Evolutionary conservation across 1,139 yeast species (phyloP).

Genomic region (Suhomyces coccinellae): DNA sequence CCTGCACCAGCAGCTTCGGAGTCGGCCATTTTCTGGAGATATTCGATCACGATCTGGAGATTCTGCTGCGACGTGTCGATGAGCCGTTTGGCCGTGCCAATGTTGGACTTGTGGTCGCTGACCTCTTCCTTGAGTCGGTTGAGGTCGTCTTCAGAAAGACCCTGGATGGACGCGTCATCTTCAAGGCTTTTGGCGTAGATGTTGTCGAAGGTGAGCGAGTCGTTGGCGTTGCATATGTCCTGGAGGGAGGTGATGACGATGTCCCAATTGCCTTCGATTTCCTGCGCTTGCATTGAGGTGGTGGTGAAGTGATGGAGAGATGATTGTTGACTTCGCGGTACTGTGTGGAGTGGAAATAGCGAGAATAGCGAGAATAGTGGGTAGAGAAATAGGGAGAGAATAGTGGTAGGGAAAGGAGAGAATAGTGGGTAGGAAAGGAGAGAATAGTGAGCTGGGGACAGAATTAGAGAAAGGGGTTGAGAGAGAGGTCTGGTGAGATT

Average conservation of each 20-base stretch:
- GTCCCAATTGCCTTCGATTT: conserved; percentile 59
- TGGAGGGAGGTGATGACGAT: conserved; percentile 64
- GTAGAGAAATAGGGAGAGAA: too few relatives aligned
- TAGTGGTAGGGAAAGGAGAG: too few relatives aligned
- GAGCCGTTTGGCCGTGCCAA: conserved; percentile 55
- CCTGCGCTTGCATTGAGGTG: conserved; percentile 3
- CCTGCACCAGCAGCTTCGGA: conserved; percentile 8
- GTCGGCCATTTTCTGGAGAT: conserved; percentile 18
- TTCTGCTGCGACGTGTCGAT: conserved; percentile 44
- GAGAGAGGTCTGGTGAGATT: too few relatives aligned
- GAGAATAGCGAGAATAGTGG: background rate
- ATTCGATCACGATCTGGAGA: conserved; percentile 33
- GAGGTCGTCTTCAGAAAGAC: conserved; percentile 39
- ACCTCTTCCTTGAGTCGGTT: conserved; percentile 41
- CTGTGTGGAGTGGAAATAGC: background rate
- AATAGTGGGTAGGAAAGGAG: too few relatives aligned
- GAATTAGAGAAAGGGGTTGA: too few relatives aligned
- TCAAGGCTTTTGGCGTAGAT: conserved; percentile 31
- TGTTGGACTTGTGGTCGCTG: conserved; percentile 54
- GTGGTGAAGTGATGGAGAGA: background rate
- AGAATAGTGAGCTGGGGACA: too few relatives aligned
- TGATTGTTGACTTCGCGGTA: background rate
- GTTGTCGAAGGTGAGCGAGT: conserved; percentile 52
- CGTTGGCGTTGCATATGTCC: conserved; percentile 65
- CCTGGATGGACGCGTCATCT: conserved; percentile 19